phyloP scores from a whole-genome alignment of 2,329 filamentous ascomycete species.

The Botrytis sinoallii region DNA sequence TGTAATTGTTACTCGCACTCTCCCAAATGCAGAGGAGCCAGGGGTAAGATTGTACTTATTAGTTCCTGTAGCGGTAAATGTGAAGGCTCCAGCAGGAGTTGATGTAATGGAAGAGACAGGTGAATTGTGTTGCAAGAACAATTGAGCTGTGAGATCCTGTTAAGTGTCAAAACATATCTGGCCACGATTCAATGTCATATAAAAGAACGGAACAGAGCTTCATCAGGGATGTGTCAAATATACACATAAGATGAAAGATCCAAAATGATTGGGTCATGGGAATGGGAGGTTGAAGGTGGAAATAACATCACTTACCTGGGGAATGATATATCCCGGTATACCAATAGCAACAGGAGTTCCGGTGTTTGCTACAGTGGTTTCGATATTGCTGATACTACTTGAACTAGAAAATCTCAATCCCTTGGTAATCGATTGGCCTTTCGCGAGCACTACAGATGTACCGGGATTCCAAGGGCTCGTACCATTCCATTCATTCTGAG shows the following conservation, averaged over 20 bases:
- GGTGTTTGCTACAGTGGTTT: slow-evolving; percentile 44
- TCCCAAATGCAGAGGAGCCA: slow-evolving; percentile 46
- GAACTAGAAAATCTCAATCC: slow-evolving; percentile 52
- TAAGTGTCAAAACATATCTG: neutral
- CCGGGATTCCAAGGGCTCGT: slow-evolving; percentile 54
- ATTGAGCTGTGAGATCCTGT: slow-evolving; percentile 43
- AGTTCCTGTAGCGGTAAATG: slow-evolving; percentile 34
- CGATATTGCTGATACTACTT: slow-evolving; percentile 46
- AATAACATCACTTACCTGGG: slow-evolving; percentile 29
- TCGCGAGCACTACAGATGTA: slow-evolving; percentile 45
- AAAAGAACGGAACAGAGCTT: too few species aligned
- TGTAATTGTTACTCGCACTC: slow-evolving; percentile 46
- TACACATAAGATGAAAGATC: neutral
- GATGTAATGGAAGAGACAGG: slow-evolving; percentile 42
- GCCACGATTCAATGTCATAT: accelerated
- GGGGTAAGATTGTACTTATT: slow-evolving; percentile 46
- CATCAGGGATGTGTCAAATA: neutral
- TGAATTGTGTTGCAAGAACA: slow-evolving; percentile 45
- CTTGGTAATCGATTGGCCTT: slow-evolving; percentile 47
- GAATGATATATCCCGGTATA: slow-evolving; percentile 54
- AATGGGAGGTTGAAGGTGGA: neutral
- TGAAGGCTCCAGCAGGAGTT: slow-evolving; percentile 42
- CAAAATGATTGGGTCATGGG: neutral
- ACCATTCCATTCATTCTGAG: slow-evolving; percentile 53
- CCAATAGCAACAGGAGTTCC: slow-evolving; percentile 50